These are phyloP conservation scores for Yarrowia sp. DNA, from an alignment of 805 yeast species.

Conservation along the genomic window DNA sequence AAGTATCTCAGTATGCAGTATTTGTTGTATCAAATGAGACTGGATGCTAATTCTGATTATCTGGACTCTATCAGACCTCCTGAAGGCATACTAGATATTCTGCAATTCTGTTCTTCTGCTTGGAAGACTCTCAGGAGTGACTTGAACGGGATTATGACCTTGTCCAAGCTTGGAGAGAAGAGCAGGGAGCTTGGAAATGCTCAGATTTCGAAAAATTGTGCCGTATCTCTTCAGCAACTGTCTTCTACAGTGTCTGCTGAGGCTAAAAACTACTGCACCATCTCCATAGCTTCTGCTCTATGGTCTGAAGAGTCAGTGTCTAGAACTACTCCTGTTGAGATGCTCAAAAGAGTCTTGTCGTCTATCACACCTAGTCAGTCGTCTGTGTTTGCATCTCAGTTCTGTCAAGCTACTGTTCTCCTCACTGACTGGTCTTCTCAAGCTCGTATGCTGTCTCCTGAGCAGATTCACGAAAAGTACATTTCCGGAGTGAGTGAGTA, in stretches of 20 bases:
- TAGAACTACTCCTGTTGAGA: conserved; percentile 4
- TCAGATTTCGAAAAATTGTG: conserved; percentile 12
- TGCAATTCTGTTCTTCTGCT: neutral
- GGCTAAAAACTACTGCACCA: neutral
- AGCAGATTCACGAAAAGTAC: neutral
- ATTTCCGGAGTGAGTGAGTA: neutral
- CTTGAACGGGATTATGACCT: neutral
- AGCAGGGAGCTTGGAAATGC: neutral
- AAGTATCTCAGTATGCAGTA: conserved; percentile 11
- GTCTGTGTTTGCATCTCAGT: neutral
- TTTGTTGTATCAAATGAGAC: neutral
- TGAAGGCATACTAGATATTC: neutral
- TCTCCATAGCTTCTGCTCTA: neutral
- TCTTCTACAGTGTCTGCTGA: neutral
- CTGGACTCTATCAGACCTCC: neutral
- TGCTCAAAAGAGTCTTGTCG: neutral
- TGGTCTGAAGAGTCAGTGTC: neutral
- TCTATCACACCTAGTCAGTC: neutral
- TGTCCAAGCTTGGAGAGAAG: neutral
- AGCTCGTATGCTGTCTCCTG: conserved; percentile 19
- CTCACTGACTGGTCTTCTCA: conserved; percentile 13
- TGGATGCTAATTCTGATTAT: neutral
- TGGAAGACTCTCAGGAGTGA: neutral
- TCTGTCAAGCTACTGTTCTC: neutral
- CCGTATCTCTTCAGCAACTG: neutral